Evolutionary conservation across 768 basidiomycete species (phyloP).

Genomic region (Udeniomyces megalosporus): DNA sequence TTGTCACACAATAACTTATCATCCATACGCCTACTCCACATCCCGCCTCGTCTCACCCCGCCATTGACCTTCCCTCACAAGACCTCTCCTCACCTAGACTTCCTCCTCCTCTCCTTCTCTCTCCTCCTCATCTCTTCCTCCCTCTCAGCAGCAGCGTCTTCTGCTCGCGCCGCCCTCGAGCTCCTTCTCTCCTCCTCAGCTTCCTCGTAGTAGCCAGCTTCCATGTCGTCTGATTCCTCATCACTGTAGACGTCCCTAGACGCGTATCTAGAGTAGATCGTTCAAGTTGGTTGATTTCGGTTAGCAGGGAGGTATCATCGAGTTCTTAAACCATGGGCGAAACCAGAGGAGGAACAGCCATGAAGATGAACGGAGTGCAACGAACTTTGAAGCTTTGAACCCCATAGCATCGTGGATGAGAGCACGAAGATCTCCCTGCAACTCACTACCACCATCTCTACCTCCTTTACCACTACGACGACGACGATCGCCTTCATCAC

Average conservation of each 20-base stretch:
- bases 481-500: not conserved
- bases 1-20: too few relatives aligned
- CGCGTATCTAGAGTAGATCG: not conserved
- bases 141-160: too few relatives aligned
- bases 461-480: not conserved
- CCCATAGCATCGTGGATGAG: not conserved
- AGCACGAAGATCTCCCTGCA: not conserved
- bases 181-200: constrained; percentile 17
- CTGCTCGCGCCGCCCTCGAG: too few relatives aligned
- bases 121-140: too few relatives aligned
- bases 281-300: too few relatives aligned
- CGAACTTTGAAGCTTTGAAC: not conserved
- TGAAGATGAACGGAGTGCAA: not conserved
- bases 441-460: not conserved
- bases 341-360: not conserved
- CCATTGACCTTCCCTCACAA: too few relatives aligned
- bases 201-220: constrained; percentile 15
- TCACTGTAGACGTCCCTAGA: constrained; percentile 15
- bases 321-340: constrained; percentile 6
- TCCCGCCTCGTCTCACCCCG: too few relatives aligned
- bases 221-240: constrained; percentile 19
- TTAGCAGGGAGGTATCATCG: not conserved
- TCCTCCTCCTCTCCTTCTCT: too few relatives aligned
- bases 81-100: too few relatives aligned
- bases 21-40: too few relatives aligned